Percentiles rank a stretch among this genome's conserved stretches.
These are phyloP conservation scores for Venturia oleaginea DNA, from an alignment of 2,329 filamentous ascomycete genomes.

Conservation along the genomic window DNA sequence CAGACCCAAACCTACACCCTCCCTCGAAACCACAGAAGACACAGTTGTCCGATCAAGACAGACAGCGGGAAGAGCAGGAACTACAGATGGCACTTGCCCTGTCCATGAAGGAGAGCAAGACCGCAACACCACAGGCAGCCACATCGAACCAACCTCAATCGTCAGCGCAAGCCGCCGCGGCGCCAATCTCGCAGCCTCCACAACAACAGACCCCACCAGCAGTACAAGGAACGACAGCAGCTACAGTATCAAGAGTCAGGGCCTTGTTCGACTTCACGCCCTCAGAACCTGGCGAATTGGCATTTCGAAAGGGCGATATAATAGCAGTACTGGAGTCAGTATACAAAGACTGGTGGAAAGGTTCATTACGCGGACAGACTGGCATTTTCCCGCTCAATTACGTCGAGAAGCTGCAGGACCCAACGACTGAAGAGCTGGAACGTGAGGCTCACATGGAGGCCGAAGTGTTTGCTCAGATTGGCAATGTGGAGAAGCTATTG, in stretches of 20 bases:
- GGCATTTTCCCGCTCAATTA: conserved; percentile 99
- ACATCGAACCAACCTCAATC: conserved; percentile 28
- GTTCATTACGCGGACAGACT: conserved; percentile 84
- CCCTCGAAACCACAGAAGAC: conserved; percentile 92
- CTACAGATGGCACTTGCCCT: conserved; percentile 91
- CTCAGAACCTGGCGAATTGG: conserved; percentile 86
- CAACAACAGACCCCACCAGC: conserved; percentile 51
- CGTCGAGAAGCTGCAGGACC: conserved; percentile 92
- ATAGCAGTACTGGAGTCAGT: conserved; percentile 96
- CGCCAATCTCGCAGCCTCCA: conserved; percentile 23
- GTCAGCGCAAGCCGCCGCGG: conserved; percentile 23
- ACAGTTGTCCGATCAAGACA: conserved; percentile 78
- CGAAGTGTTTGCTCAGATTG: conserved; percentile 67
- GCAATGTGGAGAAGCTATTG: conserved; percentile 72
- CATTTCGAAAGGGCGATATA: conserved; percentile 93
- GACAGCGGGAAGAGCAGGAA: conserved; percentile 94
- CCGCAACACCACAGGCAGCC: conserved; percentile 26
- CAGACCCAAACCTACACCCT: conserved; percentile 80
- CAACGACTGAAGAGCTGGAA: conserved; percentile 87
- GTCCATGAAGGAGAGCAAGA: conserved; percentile 75
- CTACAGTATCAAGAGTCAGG: conserved; percentile 88
- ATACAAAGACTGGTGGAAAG: conserved; percentile 99
- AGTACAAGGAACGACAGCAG: conserved; percentile 69
- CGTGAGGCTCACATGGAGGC: conserved; percentile 92
- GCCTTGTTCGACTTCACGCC: conserved; percentile 92